Base-by-base conservation (phyloP, 371 early-diverging fungal genomes). In the Circinella minor region DNA sequence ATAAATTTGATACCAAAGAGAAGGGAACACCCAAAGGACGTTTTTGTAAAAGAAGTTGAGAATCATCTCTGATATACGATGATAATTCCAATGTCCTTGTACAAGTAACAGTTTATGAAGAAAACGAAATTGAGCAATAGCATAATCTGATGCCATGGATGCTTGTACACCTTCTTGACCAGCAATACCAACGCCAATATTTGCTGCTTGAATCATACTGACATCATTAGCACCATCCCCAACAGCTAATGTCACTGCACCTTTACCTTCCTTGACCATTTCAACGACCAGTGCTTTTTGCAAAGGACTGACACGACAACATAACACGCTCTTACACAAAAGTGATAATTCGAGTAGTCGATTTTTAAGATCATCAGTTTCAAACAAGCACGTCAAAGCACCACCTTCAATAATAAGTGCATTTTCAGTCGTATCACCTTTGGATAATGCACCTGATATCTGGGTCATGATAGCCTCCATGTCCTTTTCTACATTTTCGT, bases 141-240 rank as follows among this genome's bases (percentile, higher is more conserved):
- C 92, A 75, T 95, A 96, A 82, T 97, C 97, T 39, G 92, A 90
- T 0, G 95, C 91, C 89, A 95, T 91, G 36, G 90, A 91, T 11
- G 97, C 97, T 77, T 96, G 96, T 59, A 93, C 81, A 34, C 97
- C 97, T 79, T 97, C 97, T 80, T 94, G 93, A 69, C 98, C 98
- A n/a, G 91, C 88, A 66, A 97, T 95, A 61, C 98, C 98, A 13
- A 97, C 87, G 51, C 98, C 96, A 3, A 97, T 88, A 74, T 96
- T 90, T 47, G 98, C 94, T 68, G 88, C 91, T 77, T 94, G 93
- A 64, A 97, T 94, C 98, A 97, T 97, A 18, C 90, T 87, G 13
- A 97, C 97, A 80, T 97, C 98, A 74, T 97, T 97, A 36, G 95
- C 95, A 43, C 96, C 94, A 74, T 97, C 95, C 18, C 99, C 99